Conservation (phyloP, 257 asterid species). For the Forsythia viridissima region DNA sequence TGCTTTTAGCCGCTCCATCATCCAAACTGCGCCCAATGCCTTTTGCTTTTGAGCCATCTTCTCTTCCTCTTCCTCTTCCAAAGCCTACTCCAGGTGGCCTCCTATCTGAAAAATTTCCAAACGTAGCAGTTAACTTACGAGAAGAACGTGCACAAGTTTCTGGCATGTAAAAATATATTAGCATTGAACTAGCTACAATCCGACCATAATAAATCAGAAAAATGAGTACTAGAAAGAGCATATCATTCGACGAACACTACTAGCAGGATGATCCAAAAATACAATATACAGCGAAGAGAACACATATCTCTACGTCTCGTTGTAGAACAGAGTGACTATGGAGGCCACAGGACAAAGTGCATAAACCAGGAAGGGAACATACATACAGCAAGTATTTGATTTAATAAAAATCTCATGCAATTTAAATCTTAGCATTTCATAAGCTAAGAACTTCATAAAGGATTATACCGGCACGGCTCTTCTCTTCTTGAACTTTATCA, state of each 20-base stretch:
- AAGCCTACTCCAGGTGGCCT: conserved; percentile 75
- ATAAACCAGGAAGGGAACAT: neutral
- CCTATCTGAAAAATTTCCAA: conserved; percentile 41
- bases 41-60: conserved; percentile 46
- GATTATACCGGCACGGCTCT: conserved; percentile 53
- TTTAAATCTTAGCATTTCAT: neutral
- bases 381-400: neutral
- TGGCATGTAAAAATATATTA: neutral
- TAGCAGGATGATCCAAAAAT: neutral
- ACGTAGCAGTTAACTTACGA: neutral
- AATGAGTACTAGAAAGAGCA: neutral
- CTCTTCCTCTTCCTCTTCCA: conserved; percentile 69
- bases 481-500: conserved; percentile 73
- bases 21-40: conserved; percentile 59
- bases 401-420: neutral
- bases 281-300: neutral
- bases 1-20: conserved; percentile 54
- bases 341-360: neutral
- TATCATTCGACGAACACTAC: neutral
- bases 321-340: neutral
- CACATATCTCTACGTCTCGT: neutral
- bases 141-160: neutral
- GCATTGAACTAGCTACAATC: neutral
- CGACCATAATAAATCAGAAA: neutral
- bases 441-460: conserved; percentile 2